phyloP scores from a whole-genome alignment of 2,329 filamentous ascomycete species.

The Aspergillus clavatus region DNA sequence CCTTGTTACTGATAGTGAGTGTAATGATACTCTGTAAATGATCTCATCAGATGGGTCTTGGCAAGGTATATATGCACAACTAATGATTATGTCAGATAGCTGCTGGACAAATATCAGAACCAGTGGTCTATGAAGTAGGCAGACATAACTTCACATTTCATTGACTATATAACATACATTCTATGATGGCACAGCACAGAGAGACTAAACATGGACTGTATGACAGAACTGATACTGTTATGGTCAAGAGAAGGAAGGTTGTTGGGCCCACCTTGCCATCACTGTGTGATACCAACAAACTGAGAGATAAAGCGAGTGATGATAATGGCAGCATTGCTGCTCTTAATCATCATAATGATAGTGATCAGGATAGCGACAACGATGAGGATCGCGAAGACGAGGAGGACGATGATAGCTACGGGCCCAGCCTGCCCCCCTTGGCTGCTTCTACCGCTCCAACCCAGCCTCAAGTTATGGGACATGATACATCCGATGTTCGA shows the following conservation, averaged over 20 bases:
- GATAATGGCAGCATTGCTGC: not conserved
- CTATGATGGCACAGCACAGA: too few relatives aligned
- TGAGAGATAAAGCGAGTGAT: slow-evolving; percentile 1
- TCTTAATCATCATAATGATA: not conserved
- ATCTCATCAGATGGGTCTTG: too few relatives aligned
- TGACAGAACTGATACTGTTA: too few relatives aligned
- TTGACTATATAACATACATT: too few relatives aligned
- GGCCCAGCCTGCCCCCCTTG: slow-evolving; percentile 37
- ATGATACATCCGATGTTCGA: not conserved
- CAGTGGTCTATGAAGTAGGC: too few relatives aligned
- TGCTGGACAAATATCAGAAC: too few relatives aligned
- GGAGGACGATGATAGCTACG: slow-evolving; percentile 40
- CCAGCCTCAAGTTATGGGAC: not conserved
- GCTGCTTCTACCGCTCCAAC: slow-evolving; percentile 7
- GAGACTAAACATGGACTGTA: too few relatives aligned
- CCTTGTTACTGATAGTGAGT: too few relatives aligned
- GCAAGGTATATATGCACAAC: too few relatives aligned
- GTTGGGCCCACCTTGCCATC: slow-evolving; percentile 55
- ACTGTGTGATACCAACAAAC: slow-evolving; percentile 31
- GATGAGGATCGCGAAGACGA: slow-evolving; percentile 26
- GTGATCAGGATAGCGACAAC: slow-evolving; percentile 29
- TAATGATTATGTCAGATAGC: too few relatives aligned
- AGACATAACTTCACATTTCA: too few relatives aligned
- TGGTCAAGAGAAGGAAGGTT: slow-evolving; percentile 30
- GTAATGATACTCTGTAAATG: too few relatives aligned